phyloP scores from a whole-genome alignment of 768 basidiomycete genomes.

The Calocybe cyanea region DNA sequence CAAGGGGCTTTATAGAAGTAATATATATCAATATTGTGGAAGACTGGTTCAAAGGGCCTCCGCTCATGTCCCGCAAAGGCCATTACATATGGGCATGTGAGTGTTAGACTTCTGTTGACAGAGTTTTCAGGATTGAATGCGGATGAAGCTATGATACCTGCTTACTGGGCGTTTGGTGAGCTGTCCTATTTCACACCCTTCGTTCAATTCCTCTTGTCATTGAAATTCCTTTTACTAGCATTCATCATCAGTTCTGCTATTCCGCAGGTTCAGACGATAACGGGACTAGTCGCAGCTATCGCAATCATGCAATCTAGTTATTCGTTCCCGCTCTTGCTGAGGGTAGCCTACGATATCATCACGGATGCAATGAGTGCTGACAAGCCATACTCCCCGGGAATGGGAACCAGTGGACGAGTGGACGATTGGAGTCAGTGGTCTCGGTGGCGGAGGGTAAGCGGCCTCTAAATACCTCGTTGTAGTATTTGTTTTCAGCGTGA shows the following conservation, averaged over 20 bases:
- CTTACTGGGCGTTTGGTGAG: conserved; percentile 39
- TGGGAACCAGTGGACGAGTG: conserved; percentile 24
- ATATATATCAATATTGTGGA: conserved; percentile 52
- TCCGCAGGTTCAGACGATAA: conserved; percentile 53
- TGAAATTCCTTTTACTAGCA: conserved; percentile 23
- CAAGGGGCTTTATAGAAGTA: conserved; percentile 34
- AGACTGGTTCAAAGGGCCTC: conserved; percentile 46
- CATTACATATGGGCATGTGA: conserved; percentile 41
- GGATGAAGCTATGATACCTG: conserved; percentile 28
- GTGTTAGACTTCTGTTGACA: conserved; percentile 7
- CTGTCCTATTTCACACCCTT: background rate
- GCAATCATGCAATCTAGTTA: conserved; percentile 63
- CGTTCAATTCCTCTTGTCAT: background rate
- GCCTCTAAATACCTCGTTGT: background rate
- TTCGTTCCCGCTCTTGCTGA: conserved; percentile 45
- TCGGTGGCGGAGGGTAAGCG: conserved; percentile 36
- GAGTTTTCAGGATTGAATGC: conserved; percentile 3
- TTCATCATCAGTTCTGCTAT: conserved; percentile 57
- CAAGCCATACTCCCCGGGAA: conserved; percentile 22
- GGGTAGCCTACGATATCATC: conserved; percentile 35
- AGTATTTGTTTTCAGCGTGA: background rate
- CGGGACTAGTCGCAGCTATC: conserved; percentile 50
- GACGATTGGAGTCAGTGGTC: conserved; percentile 39
- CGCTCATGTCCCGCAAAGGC: conserved; percentile 39
- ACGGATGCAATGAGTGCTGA: conserved; percentile 38